phyloP scores from a whole-genome alignment of 768 basidiomycete species.

The Suillus weaverae region DNA sequence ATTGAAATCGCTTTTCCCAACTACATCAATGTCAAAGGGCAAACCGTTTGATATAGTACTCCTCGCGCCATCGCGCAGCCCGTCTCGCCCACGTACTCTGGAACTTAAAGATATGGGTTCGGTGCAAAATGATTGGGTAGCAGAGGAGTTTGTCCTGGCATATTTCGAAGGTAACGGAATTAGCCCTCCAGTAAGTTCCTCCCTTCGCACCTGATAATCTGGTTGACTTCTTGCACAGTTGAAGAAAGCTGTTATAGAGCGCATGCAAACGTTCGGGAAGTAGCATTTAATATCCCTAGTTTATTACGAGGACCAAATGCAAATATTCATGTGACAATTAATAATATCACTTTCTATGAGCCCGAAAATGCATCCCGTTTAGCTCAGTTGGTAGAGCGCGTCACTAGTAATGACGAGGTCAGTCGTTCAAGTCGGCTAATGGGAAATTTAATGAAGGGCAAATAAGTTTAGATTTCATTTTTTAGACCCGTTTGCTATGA shows the following conservation, averaged over 20 bases:
- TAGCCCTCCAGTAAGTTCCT: constrained; percentile 58
- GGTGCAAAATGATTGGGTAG: constrained; percentile 73
- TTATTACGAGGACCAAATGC: neutral
- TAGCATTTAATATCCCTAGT: neutral
- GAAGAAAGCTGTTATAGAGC: constrained; percentile 28
- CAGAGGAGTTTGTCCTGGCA: constrained; percentile 67
- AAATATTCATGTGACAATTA: neutral
- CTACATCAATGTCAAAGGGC: constrained; percentile 64
- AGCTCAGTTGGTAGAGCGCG: constrained; percentile 58
- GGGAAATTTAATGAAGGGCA: constrained; percentile 26
- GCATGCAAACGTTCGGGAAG: constrained; percentile 18
- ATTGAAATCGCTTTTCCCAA: constrained; percentile 77
- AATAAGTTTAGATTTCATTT: neutral
- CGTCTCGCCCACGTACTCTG: constrained; percentile 51
- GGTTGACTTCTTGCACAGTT: constrained; percentile 21
- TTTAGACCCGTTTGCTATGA: neutral
- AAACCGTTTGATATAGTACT: constrained; percentile 69
- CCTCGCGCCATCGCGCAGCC: constrained; percentile 48
- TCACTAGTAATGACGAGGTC: constrained; percentile 73
- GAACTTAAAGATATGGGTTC: constrained; percentile 73
- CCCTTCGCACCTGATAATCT: neutral
- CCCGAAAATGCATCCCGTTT: constrained; percentile 27
- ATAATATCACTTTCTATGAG: neutral
- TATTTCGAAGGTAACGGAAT: constrained; percentile 73
- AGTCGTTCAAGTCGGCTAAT: constrained; percentile 65